Base-by-base conservation (phyloP, 345 rosid species). In the Arabis hirsuta region DNA sequence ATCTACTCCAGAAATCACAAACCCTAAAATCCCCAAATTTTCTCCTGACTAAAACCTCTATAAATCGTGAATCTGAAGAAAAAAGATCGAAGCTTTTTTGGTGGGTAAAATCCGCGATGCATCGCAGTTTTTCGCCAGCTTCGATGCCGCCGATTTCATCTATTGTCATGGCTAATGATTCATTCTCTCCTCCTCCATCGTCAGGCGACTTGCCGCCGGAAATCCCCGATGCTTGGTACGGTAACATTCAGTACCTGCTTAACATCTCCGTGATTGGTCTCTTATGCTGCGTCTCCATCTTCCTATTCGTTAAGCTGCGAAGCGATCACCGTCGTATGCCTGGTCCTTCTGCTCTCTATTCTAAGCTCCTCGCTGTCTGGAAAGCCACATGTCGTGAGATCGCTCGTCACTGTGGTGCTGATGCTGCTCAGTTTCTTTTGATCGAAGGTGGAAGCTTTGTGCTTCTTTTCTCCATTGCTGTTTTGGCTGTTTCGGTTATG, bases 281-380 rank as follows among this genome's bases (percentile, higher is more conserved):
- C 42, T 76, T 87, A 71, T 86, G 80, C 62, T 95, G 99, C 82
- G 81, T 95, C 76, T 82, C 88, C 74, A 88, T 95, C 83, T 91
- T 95, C 79, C 27, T 95, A 60, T 88, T 88, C 83, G 87, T 86
- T 13, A 95, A 95, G 97, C 93, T 95, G 47, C 96, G 96, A 4
- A 87, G 91, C 82, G 97, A 95, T 73, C 99, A 91, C 69, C 90
- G 90, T 38, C 88, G 89, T 61, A 90, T 91, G 76, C 97, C 97
- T 4, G 96, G 91, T 1, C 90, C 96, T 11, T 66, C 87, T 5
- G 96, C 89, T 11, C 78, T 95, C 14, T 75, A 69, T 39, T 24
- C 93, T 38, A 91, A 95, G 84, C 97, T 91, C 55, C 96, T 91
- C 20, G 90, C 99, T 29, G 92, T 88, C n/a, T 91, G 99, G 99